Evolutionary conservation across 2,329 filamentous ascomycete species (phyloP), one percentile per base, ranked within the genome.

Genomic region (Venturia oleaginea): DNA sequence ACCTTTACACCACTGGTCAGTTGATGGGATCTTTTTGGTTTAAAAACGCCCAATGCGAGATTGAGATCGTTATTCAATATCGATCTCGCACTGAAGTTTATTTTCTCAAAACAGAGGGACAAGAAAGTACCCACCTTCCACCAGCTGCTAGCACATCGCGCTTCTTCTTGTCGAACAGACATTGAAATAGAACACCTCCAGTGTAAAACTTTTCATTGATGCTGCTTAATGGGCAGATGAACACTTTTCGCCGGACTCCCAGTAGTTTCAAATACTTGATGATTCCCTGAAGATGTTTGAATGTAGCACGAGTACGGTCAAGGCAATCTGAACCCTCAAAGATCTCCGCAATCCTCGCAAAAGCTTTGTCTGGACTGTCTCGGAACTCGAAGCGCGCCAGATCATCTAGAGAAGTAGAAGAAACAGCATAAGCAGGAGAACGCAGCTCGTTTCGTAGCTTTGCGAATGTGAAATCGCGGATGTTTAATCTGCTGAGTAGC

Each of bases 151-250:
- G 91, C 0, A 97, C 90, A 69, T 94, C 89, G 69, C 80, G 79
- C 67, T 88, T 84, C 73, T 91, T 95, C 67, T 84, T 87, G 73
- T 97, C 93, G 68, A 92, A 91, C 2, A 97, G 78, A 71, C 92
- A 97, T 67, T 95, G 90, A 73, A 99, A 97, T 54, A 97, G 80
- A 34, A 97, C 81, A 8, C 92, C 92, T 0, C 89, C 89, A 22
- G 84, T 80, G 74, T 94, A 99, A 73, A 97, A 97, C 65, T 88
- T 89, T 72, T 97, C 92, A 71, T 96, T 96, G 71, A 95, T 84
- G 74, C 90, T 95, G 72, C 87, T 90, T 7, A 99, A 80, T 0
- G 93, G 92, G 68, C 86, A 90, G 69, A 97, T 81, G 70, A 92
- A 95, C 34, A 96, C 80, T 72, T 92, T 94, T 60, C 86, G 86